Percentiles rank a stretch among this genome's conserved stretches.
Conservation (phyloP, 345 rosid species). For the Noccaea caerulescens region DNA sequence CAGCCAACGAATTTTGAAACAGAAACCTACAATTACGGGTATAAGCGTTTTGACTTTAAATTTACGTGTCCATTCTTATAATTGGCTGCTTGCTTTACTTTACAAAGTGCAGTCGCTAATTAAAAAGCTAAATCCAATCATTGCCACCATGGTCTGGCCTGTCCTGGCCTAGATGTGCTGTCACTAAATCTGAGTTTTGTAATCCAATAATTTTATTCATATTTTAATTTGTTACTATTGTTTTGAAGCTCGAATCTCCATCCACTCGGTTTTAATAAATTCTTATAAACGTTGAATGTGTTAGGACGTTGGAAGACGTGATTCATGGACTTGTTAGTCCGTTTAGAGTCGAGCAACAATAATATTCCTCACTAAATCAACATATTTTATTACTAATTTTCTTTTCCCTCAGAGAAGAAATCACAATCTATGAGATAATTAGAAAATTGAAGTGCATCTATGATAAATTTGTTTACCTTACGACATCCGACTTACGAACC, state of each 20-base stretch:
- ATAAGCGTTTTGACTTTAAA: slow-evolving; percentile 35
- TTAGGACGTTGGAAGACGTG: slow-evolving; percentile 35
- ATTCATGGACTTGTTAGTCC: slow-evolving; percentile 32
- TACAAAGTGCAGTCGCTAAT: slow-evolving; percentile 16
- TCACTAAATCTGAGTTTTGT: slow-evolving; percentile 35
- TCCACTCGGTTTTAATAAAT: slow-evolving; percentile 13
- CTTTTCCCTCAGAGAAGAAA: neutral
- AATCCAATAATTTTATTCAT: slow-evolving; percentile 12
- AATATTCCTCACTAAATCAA: neutral
- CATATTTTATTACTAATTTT: neutral
- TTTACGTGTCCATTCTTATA: slow-evolving; percentile 4
- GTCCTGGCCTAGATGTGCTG: slow-evolving; percentile 45
- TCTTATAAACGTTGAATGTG: slow-evolving; percentile 6
- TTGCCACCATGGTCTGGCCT: slow-evolving; percentile 37
- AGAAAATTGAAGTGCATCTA: neutral
- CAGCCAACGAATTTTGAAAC: slow-evolving; percentile 11
- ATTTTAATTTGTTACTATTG: neutral
- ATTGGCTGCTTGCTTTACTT: slow-evolving; percentile 15
- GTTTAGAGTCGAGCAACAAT: slow-evolving; percentile 20
- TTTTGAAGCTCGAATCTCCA: slow-evolving; percentile 36
- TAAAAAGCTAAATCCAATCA: slow-evolving; percentile 33
- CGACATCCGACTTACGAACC: slow-evolving; percentile 17
- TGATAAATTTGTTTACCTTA: neutral
- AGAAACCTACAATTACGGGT: slow-evolving; percentile 32
- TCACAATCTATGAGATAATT: neutral